Base-by-base conservation (phyloP, 345 rosid species). In the Gossypium arboreum region DNA sequence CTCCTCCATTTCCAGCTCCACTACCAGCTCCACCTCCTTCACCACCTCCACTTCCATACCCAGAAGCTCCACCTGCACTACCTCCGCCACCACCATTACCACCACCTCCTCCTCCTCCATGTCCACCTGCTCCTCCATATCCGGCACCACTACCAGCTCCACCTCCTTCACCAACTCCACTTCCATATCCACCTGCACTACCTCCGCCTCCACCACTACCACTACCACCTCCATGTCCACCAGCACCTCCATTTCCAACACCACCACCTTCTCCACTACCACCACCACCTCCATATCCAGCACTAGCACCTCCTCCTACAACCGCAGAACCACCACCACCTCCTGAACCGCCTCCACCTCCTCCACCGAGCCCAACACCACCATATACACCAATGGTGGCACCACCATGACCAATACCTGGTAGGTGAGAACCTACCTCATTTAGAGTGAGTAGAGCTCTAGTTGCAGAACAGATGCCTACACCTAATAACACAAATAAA, bases 381-480 rank as follows among this genome's bases (percentile, higher is more conserved):
- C 78, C 61, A 20, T 20, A 20, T 17, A 9, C 45, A 0, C 48
- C 62, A 41, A 12, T 20, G 9, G 22, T 57, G 24, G 58, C 78
- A 56, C 47, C 34, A 13, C 73, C 81, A 61, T 56, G 50, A 9
- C 65, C 64, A 16, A 15, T 34, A 52, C 22, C 68, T 9, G 55
- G 39, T 29, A 59, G 4, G 41, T 71, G 77, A 51, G 80, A 73
- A n/a, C 69, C 77, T 3, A 57, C 34, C 77, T 71, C 82, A 17
- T 79, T 83, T 57, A 63, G 25, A 47, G 75, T 77, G 47, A 85
- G 79, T 27, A 87, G 84, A 44, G 75, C 67, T 76, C 88, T 81
- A 22, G 76, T 66, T 12, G 86, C 87, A n/a, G 86, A 79, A 71
- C 80, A 78, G 15, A 84, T 24, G 9, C 84, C 84, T 20, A 87